A percentile compares a stretch with the other conserved stretches of the same genome.
phyloP scores from a whole-genome alignment of 2,329 filamentous ascomycete species.

The Curvularia verruculosa region DNA sequence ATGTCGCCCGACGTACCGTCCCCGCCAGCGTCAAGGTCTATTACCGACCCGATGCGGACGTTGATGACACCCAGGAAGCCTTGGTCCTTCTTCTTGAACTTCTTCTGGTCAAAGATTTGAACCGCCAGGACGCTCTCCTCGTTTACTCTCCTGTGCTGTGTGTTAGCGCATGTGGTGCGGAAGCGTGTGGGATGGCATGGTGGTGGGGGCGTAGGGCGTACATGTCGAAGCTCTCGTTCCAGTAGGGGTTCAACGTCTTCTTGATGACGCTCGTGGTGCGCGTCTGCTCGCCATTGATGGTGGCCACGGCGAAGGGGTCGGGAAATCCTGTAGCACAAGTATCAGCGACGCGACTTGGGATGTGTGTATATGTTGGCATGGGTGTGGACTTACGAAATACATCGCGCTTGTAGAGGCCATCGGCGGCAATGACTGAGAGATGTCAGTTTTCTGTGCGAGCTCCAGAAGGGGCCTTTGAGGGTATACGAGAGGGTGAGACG shows the following conservation, averaged over 20 bases:
- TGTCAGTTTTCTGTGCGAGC: constrained; percentile 34
- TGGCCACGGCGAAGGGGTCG: constrained; percentile 96
- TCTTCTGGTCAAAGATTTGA: constrained; percentile 99
- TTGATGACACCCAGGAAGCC: constrained; percentile 98
- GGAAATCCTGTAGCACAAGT: constrained; percentile 74
- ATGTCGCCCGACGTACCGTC: constrained; percentile 72
- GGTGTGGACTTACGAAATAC: constrained; percentile 80
- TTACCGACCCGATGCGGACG: constrained; percentile 90
- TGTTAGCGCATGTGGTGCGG: constrained; percentile 30
- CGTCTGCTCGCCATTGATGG: constrained; percentile 96
- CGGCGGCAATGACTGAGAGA: constrained; percentile 86
- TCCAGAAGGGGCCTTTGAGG: constrained; percentile 3
- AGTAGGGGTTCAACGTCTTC: constrained; percentile 98
- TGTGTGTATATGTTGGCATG: background rate
- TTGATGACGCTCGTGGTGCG: constrained; percentile 98
- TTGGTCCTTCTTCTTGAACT: constrained; percentile 99
- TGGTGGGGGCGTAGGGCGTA: constrained; percentile 56
- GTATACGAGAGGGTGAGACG: constrained; percentile 42
- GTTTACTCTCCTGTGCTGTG: constrained; percentile 73
- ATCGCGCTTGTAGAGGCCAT: constrained; percentile 98
- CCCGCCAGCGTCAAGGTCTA: constrained; percentile 85
- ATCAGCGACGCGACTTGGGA: constrained; percentile 36
- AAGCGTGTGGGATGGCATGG: constrained; percentile 2
- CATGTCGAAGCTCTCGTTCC: constrained; percentile 99
- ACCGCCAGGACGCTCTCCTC: constrained; percentile 97